Base-by-base conservation (phyloP, 768 basidiomycete species). In the Naganishia onofrii region DNA sequence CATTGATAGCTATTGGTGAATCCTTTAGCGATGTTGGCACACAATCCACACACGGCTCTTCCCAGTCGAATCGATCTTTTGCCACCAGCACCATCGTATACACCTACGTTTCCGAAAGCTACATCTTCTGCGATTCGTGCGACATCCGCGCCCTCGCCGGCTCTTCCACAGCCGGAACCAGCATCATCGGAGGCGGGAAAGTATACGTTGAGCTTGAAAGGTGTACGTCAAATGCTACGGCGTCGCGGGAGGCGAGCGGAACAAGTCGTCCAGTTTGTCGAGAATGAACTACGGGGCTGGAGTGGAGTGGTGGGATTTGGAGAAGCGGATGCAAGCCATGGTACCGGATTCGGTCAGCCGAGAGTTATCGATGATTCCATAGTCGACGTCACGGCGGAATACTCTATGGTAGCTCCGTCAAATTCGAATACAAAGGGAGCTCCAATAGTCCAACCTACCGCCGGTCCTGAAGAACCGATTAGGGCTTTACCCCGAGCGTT, bases 201-300 rank as follows among this genome's bases (percentile, higher is more conserved):
- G 26, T 81, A 77, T 65, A 71, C 70, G 2, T 72, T 77, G 36
- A 73, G 71, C 10, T 71, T 81, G 17, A 81, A 78, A 67, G 80
- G 80, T 4, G 77, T 75, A 0, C 68, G 80, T 36, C 72, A 74
- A 31, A 32, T 78, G 66, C 48, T 81, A 36, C 48, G 77, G 15
- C 76, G 76, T 54, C 53, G 75, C 12, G 76, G 80, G 1, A 68
- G 75, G 36, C 67, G 80, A 28, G 75, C 76, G 1, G 78, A 81
- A 68, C 63, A 60, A 23, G 64, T 81, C 1, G 76, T 79, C 3
- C 58, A 65, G 17, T 46, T 38, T 5, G 74, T 77, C 0, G 80
- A 79, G 54, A 48, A 42, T 12, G 71, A 75, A 34, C 56, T 81
- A 7, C 71, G 76, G n/a, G 58, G 56, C 1, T 81, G 80, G 80